phyloP scores from a whole-genome alignment of 345 rosid species.

The Lumnitzera littorea region DNA sequence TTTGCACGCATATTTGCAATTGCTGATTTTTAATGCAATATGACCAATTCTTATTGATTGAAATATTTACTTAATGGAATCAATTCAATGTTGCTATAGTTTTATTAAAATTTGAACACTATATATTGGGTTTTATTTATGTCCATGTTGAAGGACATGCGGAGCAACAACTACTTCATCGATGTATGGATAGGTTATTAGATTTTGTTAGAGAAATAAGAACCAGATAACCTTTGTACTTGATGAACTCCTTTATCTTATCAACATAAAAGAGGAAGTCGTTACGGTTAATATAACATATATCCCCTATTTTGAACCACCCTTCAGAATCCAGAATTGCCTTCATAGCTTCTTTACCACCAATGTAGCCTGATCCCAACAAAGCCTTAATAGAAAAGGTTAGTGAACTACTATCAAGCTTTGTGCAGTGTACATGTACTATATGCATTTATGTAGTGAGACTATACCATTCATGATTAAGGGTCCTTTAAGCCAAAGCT shows the following conservation, averaged over 20 bases:
- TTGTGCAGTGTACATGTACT: too few relatives aligned
- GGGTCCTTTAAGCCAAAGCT: slow-evolving; percentile 55
- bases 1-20: too few relatives aligned
- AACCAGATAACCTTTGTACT: slow-evolving; percentile 66
- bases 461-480: slow-evolving; percentile 41
- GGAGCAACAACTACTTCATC: slow-evolving; percentile 46
- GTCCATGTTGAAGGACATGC: slow-evolving; percentile 15
- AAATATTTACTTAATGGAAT: too few relatives aligned
- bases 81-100: too few relatives aligned
- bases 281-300: slow-evolving; percentile 43
- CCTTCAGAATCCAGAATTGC: slow-evolving; percentile 39
- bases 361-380: slow-evolving; percentile 36
- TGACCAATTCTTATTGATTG: too few relatives aligned
- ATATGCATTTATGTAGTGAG: too few relatives aligned
- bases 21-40: too few relatives aligned
- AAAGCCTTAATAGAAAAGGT: not conserved
- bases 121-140: too few relatives aligned
- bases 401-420: too few relatives aligned
- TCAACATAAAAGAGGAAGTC: slow-evolving; percentile 56
- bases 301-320: slow-evolving; percentile 61
- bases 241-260: slow-evolving; percentile 54
- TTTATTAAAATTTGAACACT: too few relatives aligned
- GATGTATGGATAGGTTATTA: slow-evolving; percentile 33
- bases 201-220: too few relatives aligned
- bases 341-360: slow-evolving; percentile 42